Conservation (phyloP, 1,284 basidiomycete genomes). For the Phellopilus nigrolimitatus region DNA sequence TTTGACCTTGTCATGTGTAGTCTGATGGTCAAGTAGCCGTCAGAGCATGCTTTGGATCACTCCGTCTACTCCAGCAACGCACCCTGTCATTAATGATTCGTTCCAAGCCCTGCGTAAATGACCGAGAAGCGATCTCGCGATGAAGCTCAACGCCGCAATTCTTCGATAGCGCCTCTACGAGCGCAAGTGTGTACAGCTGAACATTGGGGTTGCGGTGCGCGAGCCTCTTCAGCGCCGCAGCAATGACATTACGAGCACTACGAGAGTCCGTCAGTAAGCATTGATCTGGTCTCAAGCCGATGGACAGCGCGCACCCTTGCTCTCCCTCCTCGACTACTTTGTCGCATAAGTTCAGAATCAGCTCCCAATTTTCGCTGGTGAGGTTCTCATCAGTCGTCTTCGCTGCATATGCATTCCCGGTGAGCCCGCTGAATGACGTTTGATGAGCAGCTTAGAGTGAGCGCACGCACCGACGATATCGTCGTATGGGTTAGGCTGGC, state of each 20-base stretch:
- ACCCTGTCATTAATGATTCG: conserved; percentile 87
- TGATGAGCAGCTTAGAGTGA: background rate
- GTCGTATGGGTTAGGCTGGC: conserved; percentile 79
- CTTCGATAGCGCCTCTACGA: conserved; percentile 86
- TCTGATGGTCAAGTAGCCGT: conserved; percentile 40
- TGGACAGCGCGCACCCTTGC: conserved; percentile 55
- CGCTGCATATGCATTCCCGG: conserved; percentile 38
- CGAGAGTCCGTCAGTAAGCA: conserved; percentile 8
- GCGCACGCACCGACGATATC: conserved; percentile 80
- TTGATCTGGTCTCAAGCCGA: conserved; percentile 1
- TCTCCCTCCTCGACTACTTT: conserved; percentile 89
- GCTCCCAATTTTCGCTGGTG: conserved; percentile 93
- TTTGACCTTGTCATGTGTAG: conserved; percentile 86
- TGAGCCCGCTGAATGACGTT: background rate
- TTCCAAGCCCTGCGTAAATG: conserved; percentile 87
- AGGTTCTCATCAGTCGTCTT: conserved; percentile 96
- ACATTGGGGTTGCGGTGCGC: conserved; percentile 95
- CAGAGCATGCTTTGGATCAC: conserved; percentile 11
- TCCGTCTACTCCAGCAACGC: conserved; percentile 27
- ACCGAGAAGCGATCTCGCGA: conserved; percentile 83
- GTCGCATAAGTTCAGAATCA: conserved; percentile 94
- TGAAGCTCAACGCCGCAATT: conserved; percentile 84
- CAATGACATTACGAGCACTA: conserved; percentile 85
- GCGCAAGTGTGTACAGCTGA: conserved; percentile 88
- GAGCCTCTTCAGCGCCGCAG: conserved; percentile 84